phyloP scores from a whole-genome alignment of 1,284 basidiomycete species.

The Athelia psychrophila region DNA sequence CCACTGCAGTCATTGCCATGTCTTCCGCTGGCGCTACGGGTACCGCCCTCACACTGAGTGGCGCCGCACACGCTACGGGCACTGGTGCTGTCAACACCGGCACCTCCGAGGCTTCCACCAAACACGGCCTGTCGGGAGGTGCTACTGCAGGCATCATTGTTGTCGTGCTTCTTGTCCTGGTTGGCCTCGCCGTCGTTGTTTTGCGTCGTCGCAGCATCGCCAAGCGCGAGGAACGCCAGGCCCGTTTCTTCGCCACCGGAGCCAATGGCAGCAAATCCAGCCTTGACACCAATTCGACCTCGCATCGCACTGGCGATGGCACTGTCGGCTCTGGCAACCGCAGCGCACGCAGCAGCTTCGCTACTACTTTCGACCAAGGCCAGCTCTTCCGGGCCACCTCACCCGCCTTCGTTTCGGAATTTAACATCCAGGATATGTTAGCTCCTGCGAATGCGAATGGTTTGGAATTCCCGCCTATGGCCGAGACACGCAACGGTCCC shows the following conservation, averaged over 20 bases:
- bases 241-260: constrained; percentile 20
- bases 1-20: too few species aligned
- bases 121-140: constrained; percentile 18
- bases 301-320: background rate
- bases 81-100: too few species aligned
- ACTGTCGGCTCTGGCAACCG: background rate
- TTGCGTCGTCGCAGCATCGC: constrained; percentile 30
- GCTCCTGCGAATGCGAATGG: constrained; percentile 12
- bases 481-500: constrained; percentile 36
- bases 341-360: constrained; percentile 43
- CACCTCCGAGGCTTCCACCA: background rate
- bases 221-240: constrained; percentile 24
- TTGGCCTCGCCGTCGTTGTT: constrained; percentile 22
- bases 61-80: too few species aligned
- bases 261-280: constrained; percentile 4
- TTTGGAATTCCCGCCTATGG: constrained; percentile 41
- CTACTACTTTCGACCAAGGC: constrained; percentile 38
- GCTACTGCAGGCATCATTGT: constrained; percentile 27
- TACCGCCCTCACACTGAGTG: too few species aligned
- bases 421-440: background rate
- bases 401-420: constrained; percentile 3
- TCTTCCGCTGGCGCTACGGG: too few species aligned
- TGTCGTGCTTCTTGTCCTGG: constrained; percentile 16
- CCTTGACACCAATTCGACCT: background rate
- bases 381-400: constrained; percentile 15